Base-by-base conservation (phyloP, 2,329 filamentous ascomycete genomes). In the Colletotrichum falcatum region DNA sequence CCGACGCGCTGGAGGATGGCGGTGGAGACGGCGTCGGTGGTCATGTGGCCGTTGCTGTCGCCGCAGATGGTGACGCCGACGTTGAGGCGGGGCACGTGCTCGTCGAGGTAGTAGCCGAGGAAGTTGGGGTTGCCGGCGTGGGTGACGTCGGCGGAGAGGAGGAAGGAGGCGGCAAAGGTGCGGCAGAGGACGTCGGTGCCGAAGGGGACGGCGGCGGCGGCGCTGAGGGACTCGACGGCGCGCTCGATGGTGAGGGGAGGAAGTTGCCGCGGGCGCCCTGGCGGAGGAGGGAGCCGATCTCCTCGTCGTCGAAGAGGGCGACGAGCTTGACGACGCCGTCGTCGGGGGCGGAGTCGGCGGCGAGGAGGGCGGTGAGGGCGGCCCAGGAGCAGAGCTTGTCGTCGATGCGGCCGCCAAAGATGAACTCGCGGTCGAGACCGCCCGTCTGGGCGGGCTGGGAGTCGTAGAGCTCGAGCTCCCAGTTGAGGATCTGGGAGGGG, bases 321-420 rank as follows among this genome's bases (percentile, higher is more conserved):
- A 96, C 93, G 65, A 98, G 86, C 82, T 97, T 97, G 81, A 98
- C 90, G 64, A 91, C 88, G n/a, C 90, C 87, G 71, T 91, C 88
- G 12, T 84, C 79, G 1, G 87, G 83, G 74, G 80, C 84, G 48
- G 86, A 82, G 16, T 88, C 84, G 23, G 91, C 89, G 60, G 91
- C 90, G 35, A 98, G 85, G 0, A 99, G 90, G 4, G 90, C 95
- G 80, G 95, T 91, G 62, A 98, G 87, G 9, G 96, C 95, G 9
- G 94, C 90, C 91, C 94, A 98, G 39, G 93, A 97, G 86, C 96
- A 98, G 56, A 99, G 91, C 85, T 98, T 98, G 83, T 99, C 96
- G 79, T 99, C 96, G 74, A 98, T 96, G 64, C 96, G 92, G 69
- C 95, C 95, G 11, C 94, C 95, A 74, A 95, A 97, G 81, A 99